Conservation (phyloP, 345 rosid species). For the Passiflora organensis region DNA sequence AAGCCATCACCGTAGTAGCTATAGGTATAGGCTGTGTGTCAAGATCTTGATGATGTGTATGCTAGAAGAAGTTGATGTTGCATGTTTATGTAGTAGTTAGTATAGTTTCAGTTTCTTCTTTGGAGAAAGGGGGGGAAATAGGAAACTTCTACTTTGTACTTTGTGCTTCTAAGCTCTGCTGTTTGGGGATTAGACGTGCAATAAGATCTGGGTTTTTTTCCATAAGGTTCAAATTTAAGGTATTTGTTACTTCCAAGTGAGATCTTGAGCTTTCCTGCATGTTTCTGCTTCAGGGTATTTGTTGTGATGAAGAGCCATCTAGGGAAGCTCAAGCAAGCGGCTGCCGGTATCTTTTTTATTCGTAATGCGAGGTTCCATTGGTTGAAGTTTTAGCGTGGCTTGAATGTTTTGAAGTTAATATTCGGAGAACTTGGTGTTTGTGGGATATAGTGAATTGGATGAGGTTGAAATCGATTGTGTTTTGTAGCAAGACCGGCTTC, state of each 20-base stretch:
- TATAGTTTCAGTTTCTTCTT: slow-evolving; percentile 14
- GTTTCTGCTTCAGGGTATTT: slow-evolving; percentile 26
- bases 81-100: slow-evolving; percentile 19
- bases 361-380: slow-evolving; percentile 28
- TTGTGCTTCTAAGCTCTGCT: background rate
- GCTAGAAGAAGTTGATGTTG: background rate
- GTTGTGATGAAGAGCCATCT: slow-evolving; percentile 6
- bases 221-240: background rate
- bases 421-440: slow-evolving; percentile 16
- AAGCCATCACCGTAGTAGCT: slow-evolving; percentile 8
- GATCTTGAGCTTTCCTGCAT: slow-evolving; percentile 22
- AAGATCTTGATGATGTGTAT: slow-evolving; percentile 11
- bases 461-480: slow-evolving; percentile 47
- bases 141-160: slow-evolving; percentile 11
- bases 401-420: slow-evolving; percentile 16
- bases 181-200: slow-evolving; percentile 4
- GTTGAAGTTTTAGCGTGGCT: slow-evolving; percentile 16
- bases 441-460: slow-evolving; percentile 31
- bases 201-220: slow-evolving; percentile 37
- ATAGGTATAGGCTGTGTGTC: slow-evolving; percentile 15
- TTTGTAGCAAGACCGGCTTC: slow-evolving; percentile 51
- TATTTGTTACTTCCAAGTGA: slow-evolving; percentile 14
- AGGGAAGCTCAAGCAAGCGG: background rate
- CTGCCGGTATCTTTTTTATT: slow-evolving; percentile 9
- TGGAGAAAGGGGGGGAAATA: slow-evolving; percentile 1